Percentiles rank a stretch among this genome's conserved stretches.
phyloP scores from a whole-genome alignment of 768 basidiomycete genomes.

The Boletus sp. region DNA sequence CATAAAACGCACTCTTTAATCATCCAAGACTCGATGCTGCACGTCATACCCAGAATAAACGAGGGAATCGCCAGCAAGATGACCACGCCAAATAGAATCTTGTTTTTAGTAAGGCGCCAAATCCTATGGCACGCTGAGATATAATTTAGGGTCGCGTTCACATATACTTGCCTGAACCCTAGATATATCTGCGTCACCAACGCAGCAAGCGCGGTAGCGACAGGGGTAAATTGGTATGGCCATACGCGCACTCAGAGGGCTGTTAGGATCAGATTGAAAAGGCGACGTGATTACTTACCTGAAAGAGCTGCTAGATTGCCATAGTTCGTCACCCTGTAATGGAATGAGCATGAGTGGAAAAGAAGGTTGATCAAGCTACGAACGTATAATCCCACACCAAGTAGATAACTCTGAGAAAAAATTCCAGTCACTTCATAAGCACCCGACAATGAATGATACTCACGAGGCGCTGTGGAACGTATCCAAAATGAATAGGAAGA shows the following conservation, averaged over 20 bases:
- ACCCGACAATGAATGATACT: neutral
- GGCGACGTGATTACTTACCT: neutral
- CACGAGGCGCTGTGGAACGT: neutral
- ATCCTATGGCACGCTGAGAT: constrained; percentile 9
- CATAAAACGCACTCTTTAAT: neutral
- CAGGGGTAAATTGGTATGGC: neutral
- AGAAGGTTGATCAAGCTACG: neutral
- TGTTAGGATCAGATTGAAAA: neutral
- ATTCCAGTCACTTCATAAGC: neutral
- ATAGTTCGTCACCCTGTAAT: neutral
- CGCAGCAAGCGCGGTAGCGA: neutral
- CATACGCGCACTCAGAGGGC: neutral
- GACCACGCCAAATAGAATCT: neutral
- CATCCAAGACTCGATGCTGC: neutral
- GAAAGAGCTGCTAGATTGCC: neutral
- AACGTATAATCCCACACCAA: neutral
- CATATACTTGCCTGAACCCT: neutral
- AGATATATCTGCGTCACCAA: neutral
- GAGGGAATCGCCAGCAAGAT: neutral
- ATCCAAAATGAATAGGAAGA: neutral
- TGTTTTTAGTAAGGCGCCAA: constrained; percentile 5
- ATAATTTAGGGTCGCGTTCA: no score
- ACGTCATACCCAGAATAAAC: neutral
- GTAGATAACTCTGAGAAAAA: neutral
- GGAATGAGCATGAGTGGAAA: neutral